A percentile compares a stretch with the other conserved stretches of the same genome.
Conservation (phyloP, 2,329 filamentous ascomycete genomes). For the Microcyclospora tardicrescens region DNA sequence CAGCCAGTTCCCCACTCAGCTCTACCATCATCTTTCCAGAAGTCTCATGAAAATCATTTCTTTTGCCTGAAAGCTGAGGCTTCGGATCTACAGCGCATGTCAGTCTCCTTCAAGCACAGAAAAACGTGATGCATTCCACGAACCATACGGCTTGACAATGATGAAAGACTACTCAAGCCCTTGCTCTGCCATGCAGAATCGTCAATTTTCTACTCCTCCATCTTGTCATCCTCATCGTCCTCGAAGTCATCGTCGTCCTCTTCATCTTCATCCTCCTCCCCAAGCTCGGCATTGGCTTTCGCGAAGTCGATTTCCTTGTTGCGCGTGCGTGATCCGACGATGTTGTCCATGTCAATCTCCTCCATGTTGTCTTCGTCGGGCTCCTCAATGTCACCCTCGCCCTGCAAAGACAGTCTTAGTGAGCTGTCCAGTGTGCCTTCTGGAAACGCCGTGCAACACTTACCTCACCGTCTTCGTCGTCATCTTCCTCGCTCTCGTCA, state of each 20-base stretch:
- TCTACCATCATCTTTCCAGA: no score
- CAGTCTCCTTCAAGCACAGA: no score
- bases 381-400: slow-evolving; percentile 42
- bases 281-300: slow-evolving; percentile 71
- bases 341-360: slow-evolving; percentile 83
- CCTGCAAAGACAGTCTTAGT: slow-evolving; percentile 5
- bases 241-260: slow-evolving; percentile 60
- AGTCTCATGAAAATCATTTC: no score
- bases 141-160: no score
- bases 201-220: slow-evolving; percentile 41
- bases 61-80: no score
- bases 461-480: slow-evolving; percentile 34
- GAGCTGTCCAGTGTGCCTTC: not conserved
- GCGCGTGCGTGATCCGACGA: slow-evolving; percentile 73
- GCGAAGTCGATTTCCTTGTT: slow-evolving; percentile 87
- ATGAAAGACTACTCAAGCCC: no score
- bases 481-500: slow-evolving; percentile 41
- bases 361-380: slow-evolving; percentile 73
- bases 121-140: no score
- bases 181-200: no score
- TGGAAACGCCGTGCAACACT: not conserved
- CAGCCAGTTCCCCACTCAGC: no score
- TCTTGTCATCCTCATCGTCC: slow-evolving; percentile 41
- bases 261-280: slow-evolving; percentile 62
- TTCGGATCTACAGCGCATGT: no score